Conservation (phyloP, 495 filamentous ascomycete genomes). For the Tuber microsphaerosporum region DNA sequence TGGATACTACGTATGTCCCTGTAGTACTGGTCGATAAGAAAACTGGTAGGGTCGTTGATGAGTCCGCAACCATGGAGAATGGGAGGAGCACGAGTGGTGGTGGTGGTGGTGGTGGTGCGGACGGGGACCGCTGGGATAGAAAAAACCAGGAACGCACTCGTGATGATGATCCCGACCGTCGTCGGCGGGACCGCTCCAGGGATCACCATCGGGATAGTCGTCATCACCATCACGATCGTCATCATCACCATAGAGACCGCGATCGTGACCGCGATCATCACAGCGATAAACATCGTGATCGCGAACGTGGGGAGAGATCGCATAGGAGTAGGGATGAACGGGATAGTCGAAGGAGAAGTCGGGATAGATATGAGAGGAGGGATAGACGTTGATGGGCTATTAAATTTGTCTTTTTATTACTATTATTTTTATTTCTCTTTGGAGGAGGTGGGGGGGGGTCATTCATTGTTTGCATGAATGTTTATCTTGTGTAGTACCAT, state of each 20-base stretch:
- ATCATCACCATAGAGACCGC: background rate
- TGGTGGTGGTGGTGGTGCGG: conserved; percentile 21
- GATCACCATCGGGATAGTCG: background rate
- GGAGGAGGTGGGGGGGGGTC: too few species aligned
- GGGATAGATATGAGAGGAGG: background rate
- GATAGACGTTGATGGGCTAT: background rate
- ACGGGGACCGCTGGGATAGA: background rate
- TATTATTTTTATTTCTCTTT: background rate
- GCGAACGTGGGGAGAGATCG: background rate
- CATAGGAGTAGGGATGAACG: conserved; percentile 1
- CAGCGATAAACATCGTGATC: background rate
- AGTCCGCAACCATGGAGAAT: conserved; percentile 43
- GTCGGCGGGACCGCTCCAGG: background rate
- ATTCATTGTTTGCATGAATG: background rate
- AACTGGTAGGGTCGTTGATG: conserved; percentile 57
- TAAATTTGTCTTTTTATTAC: background rate
- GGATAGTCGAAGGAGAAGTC: background rate
- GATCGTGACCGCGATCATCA: background rate
- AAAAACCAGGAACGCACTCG: background rate
- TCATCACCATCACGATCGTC: background rate
- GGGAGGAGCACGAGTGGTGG: conserved; percentile 41
- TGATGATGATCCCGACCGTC: background rate
- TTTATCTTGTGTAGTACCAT: background rate
- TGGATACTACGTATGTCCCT: conserved; percentile 58
- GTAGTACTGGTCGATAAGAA: conserved; percentile 58